Percentiles rank a stretch among this genome's conserved stretches.
These are phyloP conservation scores for Gloeopeniophorella convolvens DNA, from an alignment of 768 basidiomycete genomes.

Conservation along the genomic window DNA sequence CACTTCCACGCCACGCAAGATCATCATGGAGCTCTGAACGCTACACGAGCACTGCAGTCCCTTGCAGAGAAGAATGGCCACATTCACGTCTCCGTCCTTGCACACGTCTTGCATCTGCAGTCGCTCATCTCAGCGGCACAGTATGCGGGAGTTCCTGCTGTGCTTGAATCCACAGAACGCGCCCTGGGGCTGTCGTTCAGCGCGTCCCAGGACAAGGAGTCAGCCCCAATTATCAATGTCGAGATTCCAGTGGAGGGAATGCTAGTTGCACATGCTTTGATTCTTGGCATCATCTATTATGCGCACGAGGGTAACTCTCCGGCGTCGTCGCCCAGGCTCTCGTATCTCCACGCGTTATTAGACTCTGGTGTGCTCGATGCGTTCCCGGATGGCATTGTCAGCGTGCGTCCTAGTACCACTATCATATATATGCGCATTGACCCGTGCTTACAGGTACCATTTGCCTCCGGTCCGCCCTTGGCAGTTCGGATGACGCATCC, in stretches of 20 bases:
- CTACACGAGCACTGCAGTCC: constrained; percentile 30
- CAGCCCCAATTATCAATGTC: constrained; percentile 24
- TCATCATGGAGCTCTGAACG: constrained; percentile 28
- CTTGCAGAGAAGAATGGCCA: constrained; percentile 33
- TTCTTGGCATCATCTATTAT: constrained; percentile 54
- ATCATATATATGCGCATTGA: too few relatives aligned
- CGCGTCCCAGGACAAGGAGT: constrained; percentile 3
- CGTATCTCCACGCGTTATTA: constrained; percentile 57
- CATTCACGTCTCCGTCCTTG: constrained; percentile 40
- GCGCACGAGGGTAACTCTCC: constrained; percentile 51
- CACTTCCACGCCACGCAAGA: constrained; percentile 27
- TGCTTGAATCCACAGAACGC: constrained; percentile 44
- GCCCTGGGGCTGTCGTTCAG: constrained; percentile 38
- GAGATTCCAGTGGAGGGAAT: constrained; percentile 32
- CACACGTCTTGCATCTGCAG: constrained; percentile 50
- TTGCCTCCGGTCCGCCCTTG: constrained; percentile 38
- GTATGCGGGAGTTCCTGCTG: constrained; percentile 46
- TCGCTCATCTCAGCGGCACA: constrained; percentile 46
- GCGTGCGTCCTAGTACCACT: too few relatives aligned
- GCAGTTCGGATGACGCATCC: constrained; percentile 61
- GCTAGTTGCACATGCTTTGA: constrained; percentile 52
- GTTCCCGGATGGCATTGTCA: constrained; percentile 34
- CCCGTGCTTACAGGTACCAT: constrained; percentile 27
- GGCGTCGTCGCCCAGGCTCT: constrained; percentile 44
- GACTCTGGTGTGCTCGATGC: constrained; percentile 47